phyloP scores from a whole-genome alignment of 106 monocot genomes.

The Iris macrosiphon region DNA sequence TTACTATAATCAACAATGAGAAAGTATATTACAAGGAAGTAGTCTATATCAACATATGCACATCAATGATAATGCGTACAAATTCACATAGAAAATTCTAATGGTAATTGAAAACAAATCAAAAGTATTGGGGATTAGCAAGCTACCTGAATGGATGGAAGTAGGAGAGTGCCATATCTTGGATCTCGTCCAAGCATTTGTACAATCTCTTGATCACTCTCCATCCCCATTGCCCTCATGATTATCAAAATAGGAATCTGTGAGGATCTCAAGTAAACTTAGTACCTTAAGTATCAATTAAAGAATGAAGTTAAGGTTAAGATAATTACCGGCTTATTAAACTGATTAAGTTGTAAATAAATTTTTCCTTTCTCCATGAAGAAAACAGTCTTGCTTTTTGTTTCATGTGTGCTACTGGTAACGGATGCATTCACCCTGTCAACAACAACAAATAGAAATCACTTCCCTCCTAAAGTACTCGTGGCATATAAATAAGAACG shows the following conservation, averaged over 20 bases:
- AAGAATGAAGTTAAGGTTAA: neutral
- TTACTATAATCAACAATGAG: too few relatives aligned
- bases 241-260: slow-evolving; percentile 86
- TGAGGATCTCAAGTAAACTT: slow-evolving; percentile 1
- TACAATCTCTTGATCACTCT: slow-evolving; percentile 91
- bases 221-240: slow-evolving; percentile 94
- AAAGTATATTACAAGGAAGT: too few relatives aligned
- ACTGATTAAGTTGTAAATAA: slow-evolving; percentile 90
- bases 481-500: neutral
- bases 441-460: neutral
- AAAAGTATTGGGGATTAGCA: too few relatives aligned
- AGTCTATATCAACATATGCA: too few relatives aligned
- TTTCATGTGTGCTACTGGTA: slow-evolving; percentile 87
- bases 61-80: too few relatives aligned
- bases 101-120: too few relatives aligned
- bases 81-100: too few relatives aligned
- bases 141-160: slow-evolving; percentile 81
- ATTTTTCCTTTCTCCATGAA: slow-evolving; percentile 90
- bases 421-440: slow-evolving; percentile 88
- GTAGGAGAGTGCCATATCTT: slow-evolving; percentile 64
- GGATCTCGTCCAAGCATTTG: slow-evolving; percentile 98
- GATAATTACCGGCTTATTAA: slow-evolving; percentile 54
- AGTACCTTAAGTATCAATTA: slow-evolving; percentile 4
- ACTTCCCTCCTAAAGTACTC: neutral
- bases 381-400: slow-evolving; percentile 90